Evolutionary conservation across 805 yeast species (phyloP), one percentile per base, ranked within the genome.

Genomic region (Kuraishia borneana): DNA sequence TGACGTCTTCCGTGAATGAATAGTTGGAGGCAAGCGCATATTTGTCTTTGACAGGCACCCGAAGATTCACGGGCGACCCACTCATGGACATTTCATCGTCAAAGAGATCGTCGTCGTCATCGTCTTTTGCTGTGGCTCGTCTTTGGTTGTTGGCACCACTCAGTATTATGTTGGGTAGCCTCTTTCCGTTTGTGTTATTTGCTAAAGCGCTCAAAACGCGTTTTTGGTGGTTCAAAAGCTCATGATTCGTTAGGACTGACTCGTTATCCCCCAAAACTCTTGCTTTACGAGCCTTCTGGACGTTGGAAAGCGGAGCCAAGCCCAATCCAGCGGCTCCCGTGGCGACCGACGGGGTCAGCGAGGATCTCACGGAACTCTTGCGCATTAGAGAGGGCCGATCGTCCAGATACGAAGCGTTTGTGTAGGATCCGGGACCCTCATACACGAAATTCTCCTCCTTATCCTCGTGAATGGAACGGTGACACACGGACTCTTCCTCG

Each of bases 371-470:
- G 4, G 33, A 31, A 14, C 16, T 18, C 28, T 31, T 31, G 20
- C 33, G 26, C 28, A 31, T 13, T 5, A 31, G 20, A 9, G 9
- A 3, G 5, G 33, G 33, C 10, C 33, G 19, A 21, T 31, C 33
- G 26, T 20, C 23, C 21, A 18, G 21, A 5, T 16, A 13, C 9
- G 34, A 31, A n/a, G 25, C 13, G 28, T 25, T 25, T 12, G 12
- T 28, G 7, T 19, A n/a, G 16, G 14, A 23, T 6, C 21, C 16
- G 6, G 16, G 5, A n/a, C 13, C 21, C 13, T 32, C 34, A 13
- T 32, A 32, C 23, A 32, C 34, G 18, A 32, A 32, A 16, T 23
- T 30, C 16, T 32, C 34, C 10, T 23, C 29, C 18, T 25, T 16
- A 23, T 31, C 33, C 14, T 14, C 34, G 13, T 16, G 27, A n/a